A percentile compares a stretch with the other conserved stretches of the same genome.
Conservation (phyloP, 2,329 filamentous ascomycete genomes). For the Tolypocladium sp. region DNA sequence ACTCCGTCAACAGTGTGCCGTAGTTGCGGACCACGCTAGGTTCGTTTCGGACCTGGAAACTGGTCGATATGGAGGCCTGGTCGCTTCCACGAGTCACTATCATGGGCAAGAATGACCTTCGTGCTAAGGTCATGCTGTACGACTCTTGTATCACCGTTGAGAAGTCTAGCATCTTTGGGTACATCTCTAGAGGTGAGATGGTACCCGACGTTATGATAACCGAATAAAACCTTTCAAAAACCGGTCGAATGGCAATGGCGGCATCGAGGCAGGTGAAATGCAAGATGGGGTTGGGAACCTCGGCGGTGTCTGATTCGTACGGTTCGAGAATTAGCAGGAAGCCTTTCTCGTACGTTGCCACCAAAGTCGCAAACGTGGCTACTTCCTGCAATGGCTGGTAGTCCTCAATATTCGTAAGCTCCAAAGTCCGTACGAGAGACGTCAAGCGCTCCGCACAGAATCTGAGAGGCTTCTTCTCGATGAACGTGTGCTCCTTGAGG, state of each 20-base stretch:
- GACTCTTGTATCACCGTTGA: conserved; percentile 90
- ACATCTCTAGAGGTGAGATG: conserved; percentile 95
- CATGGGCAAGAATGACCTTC: conserved; percentile 94
- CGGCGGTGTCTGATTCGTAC: conserved; percentile 89
- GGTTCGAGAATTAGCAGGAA: conserved; percentile 96
- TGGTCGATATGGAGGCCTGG: conserved; percentile 84
- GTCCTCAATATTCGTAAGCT: conserved; percentile 96
- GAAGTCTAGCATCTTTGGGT: conserved; percentile 97
- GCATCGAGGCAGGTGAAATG: conserved; percentile 96
- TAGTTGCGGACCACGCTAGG: conserved; percentile 96
- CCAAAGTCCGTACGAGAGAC: conserved; percentile 86
- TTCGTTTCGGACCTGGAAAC: conserved; percentile 92
- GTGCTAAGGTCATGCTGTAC: conserved; percentile 90
- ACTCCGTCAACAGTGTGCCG: conserved; percentile 85
- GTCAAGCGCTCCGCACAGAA: conserved; percentile 95
- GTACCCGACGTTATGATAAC: conserved; percentile 98
- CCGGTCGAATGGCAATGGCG: conserved; percentile 94
- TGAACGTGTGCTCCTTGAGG: conserved; percentile 91
- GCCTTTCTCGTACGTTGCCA: conserved; percentile 93
- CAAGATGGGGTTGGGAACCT: conserved; percentile 91
- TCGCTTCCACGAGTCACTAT: conserved; percentile 93
- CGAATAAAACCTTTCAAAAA: conserved; percentile 94
- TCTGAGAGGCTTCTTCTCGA: conserved; percentile 87
- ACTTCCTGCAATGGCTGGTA: conserved; percentile 96
- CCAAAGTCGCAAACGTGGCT: conserved; percentile 90